phyloP scores from a whole-genome alignment of 805 yeast species.

The Candida orba region DNA sequence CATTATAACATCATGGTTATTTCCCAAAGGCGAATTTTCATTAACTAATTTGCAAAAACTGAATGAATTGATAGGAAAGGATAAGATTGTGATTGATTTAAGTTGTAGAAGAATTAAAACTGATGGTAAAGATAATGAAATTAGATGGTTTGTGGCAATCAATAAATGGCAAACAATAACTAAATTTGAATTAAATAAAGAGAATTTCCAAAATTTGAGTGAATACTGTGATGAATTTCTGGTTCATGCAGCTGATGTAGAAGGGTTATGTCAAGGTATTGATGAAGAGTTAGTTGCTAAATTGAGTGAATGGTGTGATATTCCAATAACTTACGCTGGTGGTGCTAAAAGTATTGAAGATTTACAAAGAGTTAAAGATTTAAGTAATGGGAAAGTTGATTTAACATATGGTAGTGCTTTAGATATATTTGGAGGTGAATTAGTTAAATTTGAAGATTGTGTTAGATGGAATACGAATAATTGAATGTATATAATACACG shows the following conservation, averaged over 20 bases:
- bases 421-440: conserved; percentile 88
- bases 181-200: conserved; percentile 43
- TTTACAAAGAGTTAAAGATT: conserved; percentile 50
- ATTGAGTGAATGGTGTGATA: conserved; percentile 73
- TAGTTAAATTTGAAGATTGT: conserved; percentile 71
- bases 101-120: conserved; percentile 54
- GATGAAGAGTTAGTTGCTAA: conserved; percentile 69
- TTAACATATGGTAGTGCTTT: conserved; percentile 88
- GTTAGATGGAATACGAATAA: conserved; percentile 60
- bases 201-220: conserved; percentile 47
- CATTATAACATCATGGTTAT: conserved; percentile 88
- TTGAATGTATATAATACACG: conserved; percentile 3
- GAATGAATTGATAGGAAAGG: conserved; percentile 51
- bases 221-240: conserved; percentile 78
- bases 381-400: conserved; percentile 82
- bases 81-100: conserved; percentile 74
- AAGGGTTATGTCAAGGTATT: conserved; percentile 90
- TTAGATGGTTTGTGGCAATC: conserved; percentile 89
- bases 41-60: conserved; percentile 45
- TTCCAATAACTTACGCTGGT: conserved; percentile 91
- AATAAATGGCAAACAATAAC: conserved; percentile 96
- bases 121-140: conserved; percentile 12
- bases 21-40: conserved; percentile 52
- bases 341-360: conserved; percentile 81
- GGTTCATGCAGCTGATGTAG: conserved; percentile 98